Evolutionary conservation across 2,329 filamentous ascomycete genomes (phyloP).

Genomic region (Penicillium sp.): DNA sequence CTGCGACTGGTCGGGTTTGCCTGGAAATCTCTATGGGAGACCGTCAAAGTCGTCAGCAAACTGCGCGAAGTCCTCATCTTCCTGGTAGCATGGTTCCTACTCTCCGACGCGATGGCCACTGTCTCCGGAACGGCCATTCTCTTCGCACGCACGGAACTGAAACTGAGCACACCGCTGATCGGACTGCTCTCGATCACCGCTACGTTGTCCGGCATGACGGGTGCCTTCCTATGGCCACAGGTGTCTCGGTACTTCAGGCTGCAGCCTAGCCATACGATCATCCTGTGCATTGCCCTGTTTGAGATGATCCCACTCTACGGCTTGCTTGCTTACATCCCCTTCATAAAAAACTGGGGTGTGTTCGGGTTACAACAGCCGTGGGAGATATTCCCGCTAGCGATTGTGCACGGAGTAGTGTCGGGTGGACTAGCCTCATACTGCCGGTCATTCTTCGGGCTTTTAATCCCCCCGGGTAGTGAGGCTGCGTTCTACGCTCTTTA

Average conservation of each 20-base stretch:
- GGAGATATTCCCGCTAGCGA: slow-evolving; percentile 85
- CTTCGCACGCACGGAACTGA: slow-evolving; percentile 79
- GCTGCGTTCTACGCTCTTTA: slow-evolving; percentile 90
- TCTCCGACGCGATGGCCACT: slow-evolving; percentile 83
- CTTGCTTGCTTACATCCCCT: slow-evolving; percentile 70
- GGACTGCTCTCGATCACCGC: slow-evolving; percentile 84
- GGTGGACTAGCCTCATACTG: slow-evolving; percentile 81
- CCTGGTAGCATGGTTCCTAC: slow-evolving; percentile 76
- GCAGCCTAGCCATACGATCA: slow-evolving; percentile 70
- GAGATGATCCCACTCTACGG: slow-evolving; percentile 88
- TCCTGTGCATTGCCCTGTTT: slow-evolving; percentile 77
- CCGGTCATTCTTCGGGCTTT: slow-evolving; percentile 72
- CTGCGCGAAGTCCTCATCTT: slow-evolving; percentile 72
- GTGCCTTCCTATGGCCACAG: slow-evolving; percentile 75
- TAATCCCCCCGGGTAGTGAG: slow-evolving; percentile 82
- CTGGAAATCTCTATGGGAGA: slow-evolving; percentile 73
- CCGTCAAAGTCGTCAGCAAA: slow-evolving; percentile 60
- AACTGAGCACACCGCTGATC: slow-evolving; percentile 71
- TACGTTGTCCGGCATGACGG: slow-evolving; percentile 68
- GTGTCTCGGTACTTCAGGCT: slow-evolving; percentile 60
- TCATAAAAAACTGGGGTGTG: slow-evolving; percentile 62
- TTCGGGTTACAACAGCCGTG: slow-evolving; percentile 75
- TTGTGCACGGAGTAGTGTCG: slow-evolving; percentile 77
- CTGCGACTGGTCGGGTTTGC: slow-evolving; percentile 64
- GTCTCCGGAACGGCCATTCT: slow-evolving; percentile 84